Conservation (phyloP, 495 filamentous ascomycete species). For the Aspergillus wentii region DNA sequence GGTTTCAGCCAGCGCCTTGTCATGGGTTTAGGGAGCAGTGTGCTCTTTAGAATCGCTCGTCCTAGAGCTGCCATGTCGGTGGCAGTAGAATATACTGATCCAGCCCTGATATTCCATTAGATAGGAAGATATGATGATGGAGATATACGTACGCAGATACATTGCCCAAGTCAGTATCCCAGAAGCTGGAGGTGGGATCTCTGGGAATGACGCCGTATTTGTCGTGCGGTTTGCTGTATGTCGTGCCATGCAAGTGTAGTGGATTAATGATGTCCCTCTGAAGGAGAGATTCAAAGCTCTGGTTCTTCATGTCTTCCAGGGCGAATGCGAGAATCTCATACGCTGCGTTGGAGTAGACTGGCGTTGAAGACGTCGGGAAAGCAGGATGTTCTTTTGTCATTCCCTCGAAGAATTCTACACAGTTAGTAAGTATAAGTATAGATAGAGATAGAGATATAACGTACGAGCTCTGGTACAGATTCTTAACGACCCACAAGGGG, state of each 20-base stretch:
- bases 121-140: conserved; percentile 17
- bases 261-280: conserved; percentile 31
- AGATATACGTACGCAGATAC: no score
- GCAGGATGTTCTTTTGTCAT: no score
- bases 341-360: conserved; percentile 53
- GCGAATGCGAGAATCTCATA: conserved; percentile 51
- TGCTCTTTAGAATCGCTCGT: conserved; percentile 43
- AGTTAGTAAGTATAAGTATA: no score
- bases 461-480: no score
- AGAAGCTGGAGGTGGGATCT: no score
- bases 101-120: no score
- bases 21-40: conserved; percentile 30
- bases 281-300: conserved; percentile 34
- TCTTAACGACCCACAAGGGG: no score
- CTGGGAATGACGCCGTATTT: no score
- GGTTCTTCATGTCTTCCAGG: conserved; percentile 44
- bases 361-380: no score
- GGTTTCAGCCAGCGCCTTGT: conserved; percentile 45
- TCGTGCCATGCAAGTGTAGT: conserved; percentile 36
- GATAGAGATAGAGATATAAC: no score
- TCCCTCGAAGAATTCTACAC: no score
- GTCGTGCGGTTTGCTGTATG: no score
- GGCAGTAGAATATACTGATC: conserved; percentile 25
- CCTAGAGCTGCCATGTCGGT: conserved; percentile 29
- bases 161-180: conserved; percentile 26